A percentile compares a stretch with the other conserved stretches of the same genome.
Evolutionary conservation across 805 yeast species (phyloP).

Genomic region (Jamesozyma gamospora): DNA sequence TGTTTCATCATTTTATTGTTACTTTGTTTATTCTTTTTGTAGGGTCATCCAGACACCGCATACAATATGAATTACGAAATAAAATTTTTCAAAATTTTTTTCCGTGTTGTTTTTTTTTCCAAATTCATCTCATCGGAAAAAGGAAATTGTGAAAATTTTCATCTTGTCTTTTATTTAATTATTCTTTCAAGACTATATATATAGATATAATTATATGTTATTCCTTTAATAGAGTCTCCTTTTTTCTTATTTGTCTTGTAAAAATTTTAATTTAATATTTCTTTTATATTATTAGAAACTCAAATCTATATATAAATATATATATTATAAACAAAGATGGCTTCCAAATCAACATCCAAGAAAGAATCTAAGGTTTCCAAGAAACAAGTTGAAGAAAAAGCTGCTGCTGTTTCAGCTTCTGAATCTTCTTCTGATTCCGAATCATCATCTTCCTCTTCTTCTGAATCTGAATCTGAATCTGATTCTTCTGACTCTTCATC

Average conservation of each 20-base stretch:
- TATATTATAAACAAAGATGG: slow-evolving; percentile 8
- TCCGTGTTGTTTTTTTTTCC: not conserved
- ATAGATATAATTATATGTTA: too few relatives aligned
- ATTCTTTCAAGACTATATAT: too few relatives aligned
- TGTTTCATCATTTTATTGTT: too few relatives aligned
- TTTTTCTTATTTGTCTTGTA: too few relatives aligned
- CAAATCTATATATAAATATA: too few relatives aligned
- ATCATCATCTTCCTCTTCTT: slow-evolving; percentile 7
- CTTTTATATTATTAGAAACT: too few relatives aligned
- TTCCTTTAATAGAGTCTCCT: too few relatives aligned
- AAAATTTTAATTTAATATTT: too few relatives aligned
- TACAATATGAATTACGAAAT: not conserved
- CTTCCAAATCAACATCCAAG: slow-evolving; percentile 22
- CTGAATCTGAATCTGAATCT: slow-evolving; percentile 5
- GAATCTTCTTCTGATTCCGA: slow-evolving; percentile 1
- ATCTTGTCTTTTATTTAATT: not conserved
- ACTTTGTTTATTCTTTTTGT: too few relatives aligned
- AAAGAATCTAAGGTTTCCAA: slow-evolving; percentile 25
- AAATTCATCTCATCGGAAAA: not conserved
- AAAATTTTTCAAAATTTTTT: not conserved
- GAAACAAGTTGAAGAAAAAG: slow-evolving; percentile 19
- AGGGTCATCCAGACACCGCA: not conserved
- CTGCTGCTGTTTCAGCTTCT: slow-evolving; percentile 10
- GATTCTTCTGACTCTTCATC: slow-evolving; percentile 5
- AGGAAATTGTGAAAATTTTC: not conserved